Percentiles rank a stretch among this genome's conserved stretches.
Conservation (phyloP, 1,284 basidiomycete species). For the Cutaneotrichosporon cyanovorans region DNA sequence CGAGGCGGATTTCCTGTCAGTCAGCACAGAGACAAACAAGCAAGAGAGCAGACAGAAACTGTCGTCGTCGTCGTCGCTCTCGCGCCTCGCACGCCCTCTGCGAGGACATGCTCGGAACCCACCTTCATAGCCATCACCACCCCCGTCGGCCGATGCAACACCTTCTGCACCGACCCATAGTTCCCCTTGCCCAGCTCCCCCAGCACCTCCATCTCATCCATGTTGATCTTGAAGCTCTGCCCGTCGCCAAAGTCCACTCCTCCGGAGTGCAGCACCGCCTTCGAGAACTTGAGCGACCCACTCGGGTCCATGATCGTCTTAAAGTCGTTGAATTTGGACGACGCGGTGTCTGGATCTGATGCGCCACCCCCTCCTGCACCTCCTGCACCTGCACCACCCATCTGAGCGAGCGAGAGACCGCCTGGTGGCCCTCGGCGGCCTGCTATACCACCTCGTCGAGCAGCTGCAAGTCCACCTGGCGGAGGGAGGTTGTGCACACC, state of each 20-base stretch:
- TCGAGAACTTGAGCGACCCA: conserved; percentile 89
- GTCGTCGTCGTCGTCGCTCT: too few species aligned
- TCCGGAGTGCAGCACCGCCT: conserved; percentile 82
- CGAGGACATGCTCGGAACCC: conserved; percentile 13
- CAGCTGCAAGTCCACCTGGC: conserved; percentile 23
- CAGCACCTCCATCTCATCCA: conserved; percentile 83
- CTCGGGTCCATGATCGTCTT: conserved; percentile 91
- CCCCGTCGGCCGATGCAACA: conserved; percentile 86
- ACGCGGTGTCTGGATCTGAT: too few species aligned
- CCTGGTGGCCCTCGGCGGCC: conserved; percentile 38
- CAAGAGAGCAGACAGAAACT: too few species aligned
- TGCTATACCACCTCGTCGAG: conserved; percentile 29
- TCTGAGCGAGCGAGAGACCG: conserved; percentile 27
- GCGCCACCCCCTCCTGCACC: too few species aligned
- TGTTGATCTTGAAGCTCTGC: conserved; percentile 88
- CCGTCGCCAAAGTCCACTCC: conserved; percentile 95
- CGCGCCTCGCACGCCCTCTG: too few species aligned
- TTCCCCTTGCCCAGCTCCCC: conserved; percentile 86
- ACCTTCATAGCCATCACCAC: conserved; percentile 99
- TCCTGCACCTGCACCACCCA: conserved; percentile 6
- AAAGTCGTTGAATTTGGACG: conserved; percentile 69
- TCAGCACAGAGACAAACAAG: too few species aligned
- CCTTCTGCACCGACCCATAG: conserved; percentile 95
- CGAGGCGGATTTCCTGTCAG: conserved; percentile 88
- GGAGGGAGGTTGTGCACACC: too few species aligned